Evolutionary conservation across 768 basidiomycete species (phyloP).

Genomic region (Boletellus ananiceps): DNA sequence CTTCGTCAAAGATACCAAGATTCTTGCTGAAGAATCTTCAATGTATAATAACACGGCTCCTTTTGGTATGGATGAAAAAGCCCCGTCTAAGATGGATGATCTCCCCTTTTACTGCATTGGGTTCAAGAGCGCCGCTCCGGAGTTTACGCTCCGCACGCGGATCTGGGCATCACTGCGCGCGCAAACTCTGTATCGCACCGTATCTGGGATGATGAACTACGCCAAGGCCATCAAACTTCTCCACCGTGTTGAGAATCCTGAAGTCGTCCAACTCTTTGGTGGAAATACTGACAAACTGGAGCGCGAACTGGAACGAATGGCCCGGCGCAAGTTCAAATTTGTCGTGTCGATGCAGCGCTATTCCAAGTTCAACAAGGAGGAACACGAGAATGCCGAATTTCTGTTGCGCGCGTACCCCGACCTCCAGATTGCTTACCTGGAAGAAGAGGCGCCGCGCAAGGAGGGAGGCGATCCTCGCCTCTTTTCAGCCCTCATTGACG

Average conservation of each 20-base stretch:
- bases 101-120: conserved; percentile 98
- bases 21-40: conserved; percentile 91
- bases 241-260: conserved; percentile 99
- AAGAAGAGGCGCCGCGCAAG: conserved; percentile 90
- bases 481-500: conserved; percentile 95
- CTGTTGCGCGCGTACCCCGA: conserved; percentile 96
- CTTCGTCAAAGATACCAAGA: conserved; percentile 99
- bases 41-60: conserved; percentile 77
- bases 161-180: conserved; percentile 99
- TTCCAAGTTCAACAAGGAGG: conserved; percentile 99
- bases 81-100: conserved; percentile 79
- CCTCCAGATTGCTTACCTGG: conserved; percentile 96
- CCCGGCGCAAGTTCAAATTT: conserved; percentile 97
- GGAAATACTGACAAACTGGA: conserved; percentile 97
- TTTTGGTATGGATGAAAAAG: conserved; percentile 78
- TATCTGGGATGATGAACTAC: conserved; percentile 99
- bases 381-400: conserved; percentile 98
- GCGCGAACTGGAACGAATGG: conserved; percentile 95
- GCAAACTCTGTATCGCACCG: conserved; percentile 96
- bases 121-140: conserved; percentile 97
- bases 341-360: conserved; percentile 99
- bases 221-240: conserved; percentile 98
- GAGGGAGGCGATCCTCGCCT: conserved; percentile 94
- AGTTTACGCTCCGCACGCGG: conserved; percentile 96
- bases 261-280: conserved; percentile 95